Evolutionary conservation across 495 filamentous ascomycete species (phyloP).

Genomic region (Trichodelitschia bisporula): DNA sequence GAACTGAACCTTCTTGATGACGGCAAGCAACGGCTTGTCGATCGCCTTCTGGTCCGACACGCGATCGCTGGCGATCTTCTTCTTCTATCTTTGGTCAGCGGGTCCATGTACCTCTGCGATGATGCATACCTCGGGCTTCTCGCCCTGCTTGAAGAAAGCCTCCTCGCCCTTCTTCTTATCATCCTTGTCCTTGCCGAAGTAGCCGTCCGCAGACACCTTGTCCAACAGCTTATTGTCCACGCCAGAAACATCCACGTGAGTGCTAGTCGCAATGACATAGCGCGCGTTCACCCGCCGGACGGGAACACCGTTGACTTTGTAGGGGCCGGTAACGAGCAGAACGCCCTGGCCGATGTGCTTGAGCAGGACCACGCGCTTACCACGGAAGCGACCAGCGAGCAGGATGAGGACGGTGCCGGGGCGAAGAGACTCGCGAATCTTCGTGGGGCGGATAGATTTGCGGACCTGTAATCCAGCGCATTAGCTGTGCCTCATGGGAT

Average conservation of each 20-base stretch:
- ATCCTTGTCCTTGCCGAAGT: conserved; percentile 88
- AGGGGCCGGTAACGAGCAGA: conserved; percentile 95
- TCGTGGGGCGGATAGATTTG: conserved; percentile 71
- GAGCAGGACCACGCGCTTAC: conserved; percentile 97
- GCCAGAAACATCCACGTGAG: conserved; percentile 62
- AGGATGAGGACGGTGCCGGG: conserved; percentile 94
- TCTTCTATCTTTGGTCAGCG: conserved; percentile 67
- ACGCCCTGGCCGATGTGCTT: conserved; percentile 91
- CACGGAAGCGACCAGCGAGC: conserved; percentile 97
- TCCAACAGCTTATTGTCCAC: conserved; percentile 62
- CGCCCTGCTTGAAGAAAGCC: conserved; percentile 91
- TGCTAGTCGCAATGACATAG: conserved; percentile 96
- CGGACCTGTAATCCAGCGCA: conserved; percentile 58
- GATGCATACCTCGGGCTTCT: conserved; percentile 73
- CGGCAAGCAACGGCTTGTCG: conserved; percentile 74
- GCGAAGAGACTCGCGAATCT: conserved; percentile 61
- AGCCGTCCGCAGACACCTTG: conserved; percentile 59
- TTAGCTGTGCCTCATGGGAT: no score
- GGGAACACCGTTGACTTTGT: conserved; percentile 99
- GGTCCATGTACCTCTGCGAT: no score
- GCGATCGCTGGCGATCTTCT: conserved; percentile 67
- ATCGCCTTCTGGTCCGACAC: conserved; percentile 92
- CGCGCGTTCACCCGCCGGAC: conserved; percentile 92
- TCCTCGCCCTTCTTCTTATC: conserved; percentile 80
- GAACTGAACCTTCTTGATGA: conserved; percentile 86